These are phyloP conservation scores for Saccharomycopsis sp. DNA, from an alignment of 805 yeast species.

Conservation along the genomic window DNA sequence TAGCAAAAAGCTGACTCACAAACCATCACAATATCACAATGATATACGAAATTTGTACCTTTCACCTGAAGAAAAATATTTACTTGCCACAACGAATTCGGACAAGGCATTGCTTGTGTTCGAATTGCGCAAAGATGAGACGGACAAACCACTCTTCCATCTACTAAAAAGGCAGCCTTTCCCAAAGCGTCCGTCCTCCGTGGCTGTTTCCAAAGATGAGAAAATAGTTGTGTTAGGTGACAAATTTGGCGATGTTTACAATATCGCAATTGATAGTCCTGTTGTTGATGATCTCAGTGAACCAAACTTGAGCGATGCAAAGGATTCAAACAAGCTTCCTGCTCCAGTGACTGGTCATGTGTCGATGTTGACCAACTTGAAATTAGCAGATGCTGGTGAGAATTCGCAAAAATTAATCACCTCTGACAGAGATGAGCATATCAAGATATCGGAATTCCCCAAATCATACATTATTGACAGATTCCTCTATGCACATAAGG, in stretches of 20 bases:
- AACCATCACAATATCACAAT: slow-evolving; percentile 44
- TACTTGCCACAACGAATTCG: slow-evolving; percentile 69
- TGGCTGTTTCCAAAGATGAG: slow-evolving; percentile 48
- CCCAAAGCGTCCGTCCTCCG: slow-evolving; percentile 89
- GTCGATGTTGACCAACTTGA: slow-evolving; percentile 83
- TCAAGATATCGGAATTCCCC: slow-evolving; percentile 75
- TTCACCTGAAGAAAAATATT: slow-evolving; percentile 41
- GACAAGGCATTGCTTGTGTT: slow-evolving; percentile 74
- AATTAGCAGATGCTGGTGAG: slow-evolving; percentile 30
- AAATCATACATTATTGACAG: slow-evolving; percentile 66
- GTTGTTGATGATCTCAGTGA: slow-evolving; percentile 20
- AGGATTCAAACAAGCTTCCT: slow-evolving; percentile 40
- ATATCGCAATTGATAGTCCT: slow-evolving; percentile 35
- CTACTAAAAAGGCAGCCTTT: slow-evolving; percentile 63
- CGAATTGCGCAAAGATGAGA: slow-evolving; percentile 28
- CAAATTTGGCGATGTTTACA: slow-evolving; percentile 92
- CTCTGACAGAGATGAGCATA: slow-evolving; percentile 94
- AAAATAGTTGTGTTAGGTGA: slow-evolving; percentile 64
- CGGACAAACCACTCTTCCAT: slow-evolving; percentile 7
- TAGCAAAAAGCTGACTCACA: slow-evolving; percentile 22
- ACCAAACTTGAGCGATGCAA: slow-evolving; percentile 26
- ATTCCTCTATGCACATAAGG: slow-evolving; percentile 80
- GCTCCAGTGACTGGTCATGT: slow-evolving; percentile 90
- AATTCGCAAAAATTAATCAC: slow-evolving; percentile 49
- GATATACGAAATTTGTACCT: slow-evolving; percentile 57